Evolutionary conservation across 768 basidiomycete species (phyloP), one percentile per base, ranked within the genome.

Genomic region (Boletus vermiculosoides): DNA sequence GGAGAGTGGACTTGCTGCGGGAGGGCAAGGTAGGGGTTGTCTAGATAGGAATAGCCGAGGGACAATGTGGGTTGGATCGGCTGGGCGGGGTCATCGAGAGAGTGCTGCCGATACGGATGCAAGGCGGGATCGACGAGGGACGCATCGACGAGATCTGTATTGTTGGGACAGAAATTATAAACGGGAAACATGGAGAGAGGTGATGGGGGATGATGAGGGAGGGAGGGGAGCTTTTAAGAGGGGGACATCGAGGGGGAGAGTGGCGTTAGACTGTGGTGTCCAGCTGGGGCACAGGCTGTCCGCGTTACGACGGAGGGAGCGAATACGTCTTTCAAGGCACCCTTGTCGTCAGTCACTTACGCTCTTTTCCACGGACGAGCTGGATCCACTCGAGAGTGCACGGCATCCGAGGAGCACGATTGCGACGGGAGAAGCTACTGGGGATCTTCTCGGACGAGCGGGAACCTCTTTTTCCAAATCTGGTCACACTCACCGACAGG

Each of bases 351-450:
- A 20, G 40, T 41, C 40, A 28, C 44, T 20, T 23, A 28, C 39
- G 11, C 20, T 33, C n/a, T 36, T 53, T 37, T 52, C 54, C 54
- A 55, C 52, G 55, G 55, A 54, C 52, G n/a, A 20, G 22, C 6
- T n/a, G 46, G 40, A 50, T 53, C 31, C 52, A 36, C 55, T 46
- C 30, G 28, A 5, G 30, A 22, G 8, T 4, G 58, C 48, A 60
- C 59, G 66, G 62, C 50, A 58, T 69, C 67, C 67, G 67, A 70
- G 67, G 68, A 68, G 49, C 25, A 36, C 33, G 25, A 45, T 45
- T 12, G 16, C 10, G 25, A 45, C 23, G 28, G 45, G 13, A 15
- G 1, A 60, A 45, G 37, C 48, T 16, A 23, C 23, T 5, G 10
- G 45, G 28, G 39, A 53, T 57, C 50, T 31, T 48, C 50, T 45